A percentile compares a stretch with the other conserved stretches of the same genome.
Conservation (phyloP, 768 basidiomycete species). For the Tephrocybe sp. region DNA sequence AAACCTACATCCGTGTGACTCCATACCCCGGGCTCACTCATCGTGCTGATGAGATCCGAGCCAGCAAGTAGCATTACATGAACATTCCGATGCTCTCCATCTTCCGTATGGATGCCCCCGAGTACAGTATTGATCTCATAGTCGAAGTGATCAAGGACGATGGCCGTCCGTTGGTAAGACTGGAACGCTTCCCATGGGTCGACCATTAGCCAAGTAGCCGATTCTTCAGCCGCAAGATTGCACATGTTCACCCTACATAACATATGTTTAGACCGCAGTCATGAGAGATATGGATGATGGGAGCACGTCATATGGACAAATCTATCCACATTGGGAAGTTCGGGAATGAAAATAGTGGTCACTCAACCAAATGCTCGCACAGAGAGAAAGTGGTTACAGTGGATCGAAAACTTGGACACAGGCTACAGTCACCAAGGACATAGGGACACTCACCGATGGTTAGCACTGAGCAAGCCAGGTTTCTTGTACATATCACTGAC, state of each 20-base stretch:
- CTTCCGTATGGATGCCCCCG: constrained; percentile 73
- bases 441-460: constrained; percentile 71
- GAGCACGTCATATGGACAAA: constrained; percentile 18
- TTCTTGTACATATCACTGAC: constrained; percentile 98
- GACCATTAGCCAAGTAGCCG: constrained; percentile 93
- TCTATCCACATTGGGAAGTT: constrained; percentile 15
- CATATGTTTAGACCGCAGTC: constrained; percentile 2
- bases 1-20: constrained; percentile 81
- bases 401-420: neutral
- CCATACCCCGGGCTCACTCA: constrained; percentile 99
- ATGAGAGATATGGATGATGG: constrained; percentile 8
- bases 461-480: constrained; percentile 83
- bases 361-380: neutral
- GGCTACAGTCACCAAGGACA: constrained; percentile 3
- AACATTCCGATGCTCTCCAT: constrained; percentile 72
- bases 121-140: constrained; percentile 85
- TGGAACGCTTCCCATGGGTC: constrained; percentile 98
- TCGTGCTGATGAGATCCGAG: constrained; percentile 96
- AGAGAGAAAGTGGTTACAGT: neutral
- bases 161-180: constrained; percentile 91
- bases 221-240: constrained; percentile 84
- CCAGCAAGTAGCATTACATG: constrained; percentile 94
- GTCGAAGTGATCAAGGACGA: constrained; percentile 97
- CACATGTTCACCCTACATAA: constrained; percentile 77
- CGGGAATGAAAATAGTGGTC: constrained; percentile 1